Conservation (phyloP, 202 grass and related monocot genomes). For the Zizania palustris region DNA sequence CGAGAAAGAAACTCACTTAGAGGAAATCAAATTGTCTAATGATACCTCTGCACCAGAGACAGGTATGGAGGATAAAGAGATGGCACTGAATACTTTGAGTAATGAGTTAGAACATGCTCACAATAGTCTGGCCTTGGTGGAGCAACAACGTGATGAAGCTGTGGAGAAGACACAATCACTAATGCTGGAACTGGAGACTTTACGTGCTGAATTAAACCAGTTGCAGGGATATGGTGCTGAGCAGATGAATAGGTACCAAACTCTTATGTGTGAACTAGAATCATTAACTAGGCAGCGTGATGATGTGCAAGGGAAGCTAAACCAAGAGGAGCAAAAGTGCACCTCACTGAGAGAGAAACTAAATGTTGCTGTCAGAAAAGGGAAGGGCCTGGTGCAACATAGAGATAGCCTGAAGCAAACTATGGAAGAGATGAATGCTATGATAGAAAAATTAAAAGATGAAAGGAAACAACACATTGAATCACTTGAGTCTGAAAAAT, state of each 20-base stretch:
- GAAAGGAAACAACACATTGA: slow-evolving; percentile 68
- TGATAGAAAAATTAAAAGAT: slow-evolving; percentile 55
- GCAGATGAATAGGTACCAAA: slow-evolving; percentile 57
- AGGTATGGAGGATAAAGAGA: slow-evolving; percentile 41
- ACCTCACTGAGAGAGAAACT: slow-evolving; percentile 83
- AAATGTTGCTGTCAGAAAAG: slow-evolving; percentile 97
- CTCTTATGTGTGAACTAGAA: slow-evolving; percentile 67
- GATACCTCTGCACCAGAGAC: slow-evolving; percentile 32
- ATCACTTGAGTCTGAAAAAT: slow-evolving; percentile 81
- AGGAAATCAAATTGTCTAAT: slow-evolving; percentile 41
- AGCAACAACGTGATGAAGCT: slow-evolving; percentile 64
- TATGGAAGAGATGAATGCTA: slow-evolving; percentile 64
- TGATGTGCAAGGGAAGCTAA: slow-evolving; percentile 72
- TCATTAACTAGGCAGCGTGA: slow-evolving; percentile 56
- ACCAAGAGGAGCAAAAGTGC: slow-evolving; percentile 75
- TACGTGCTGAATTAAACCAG: slow-evolving; percentile 53
- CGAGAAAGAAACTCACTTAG: slow-evolving; percentile 47
- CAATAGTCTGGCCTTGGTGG: slow-evolving; percentile 52
- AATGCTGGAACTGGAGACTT: slow-evolving; percentile 58
- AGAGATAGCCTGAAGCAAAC: slow-evolving; percentile 87
- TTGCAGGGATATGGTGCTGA: slow-evolving; percentile 58
- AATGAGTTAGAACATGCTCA: slow-evolving; percentile 44
- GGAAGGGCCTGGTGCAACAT: slow-evolving; percentile 92
- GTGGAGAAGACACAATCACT: slow-evolving; percentile 60
- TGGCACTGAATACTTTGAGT: slow-evolving; percentile 41